Evolutionary conservation across 2,329 filamentous ascomycete genomes (phyloP).

Genomic region (Aspergillus floridensis): DNA sequence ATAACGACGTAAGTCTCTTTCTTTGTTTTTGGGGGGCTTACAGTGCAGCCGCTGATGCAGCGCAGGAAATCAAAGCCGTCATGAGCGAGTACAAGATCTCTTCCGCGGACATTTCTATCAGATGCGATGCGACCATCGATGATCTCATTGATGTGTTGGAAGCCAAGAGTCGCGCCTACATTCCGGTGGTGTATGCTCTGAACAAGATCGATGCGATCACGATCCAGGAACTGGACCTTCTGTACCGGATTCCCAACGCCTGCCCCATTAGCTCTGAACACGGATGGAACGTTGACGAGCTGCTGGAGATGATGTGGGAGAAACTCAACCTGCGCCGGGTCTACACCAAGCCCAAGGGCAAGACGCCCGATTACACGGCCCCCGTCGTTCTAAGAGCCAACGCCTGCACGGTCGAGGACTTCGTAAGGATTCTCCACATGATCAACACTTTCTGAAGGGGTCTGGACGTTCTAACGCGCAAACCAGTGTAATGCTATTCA

Average conservation of each 20-base stretch:
- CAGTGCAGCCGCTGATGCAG: conserved; percentile 11
- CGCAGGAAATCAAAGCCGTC: conserved; percentile 86
- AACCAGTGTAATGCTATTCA: conserved; percentile 91
- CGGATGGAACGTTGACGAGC: conserved; percentile 96
- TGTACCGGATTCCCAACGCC: conserved; percentile 95
- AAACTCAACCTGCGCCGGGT: conserved; percentile 87
- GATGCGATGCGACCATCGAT: conserved; percentile 95
- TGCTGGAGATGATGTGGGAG: conserved; percentile 98
- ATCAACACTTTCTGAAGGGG: not conserved
- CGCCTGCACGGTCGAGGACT: conserved; percentile 91
- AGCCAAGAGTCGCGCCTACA: conserved; percentile 91
- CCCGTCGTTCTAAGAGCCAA: conserved; percentile 84
- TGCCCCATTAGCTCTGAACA: conserved; percentile 96
- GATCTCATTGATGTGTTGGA: conserved; percentile 95
- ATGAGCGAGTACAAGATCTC: conserved; percentile 97
- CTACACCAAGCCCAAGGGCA: conserved; percentile 98
- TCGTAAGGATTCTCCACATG: conserved; percentile 62
- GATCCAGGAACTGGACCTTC: conserved; percentile 92
- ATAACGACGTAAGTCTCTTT: conserved; percentile 61
- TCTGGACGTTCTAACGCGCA: conserved; percentile 32
- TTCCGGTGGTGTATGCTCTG: conserved; percentile 96
- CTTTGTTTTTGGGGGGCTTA: not conserved
- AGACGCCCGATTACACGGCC: conserved; percentile 83
- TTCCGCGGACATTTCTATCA: conserved; percentile 94
- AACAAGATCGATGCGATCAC: conserved; percentile 99